A percentile compares a stretch with the other conserved stretches of the same genome.
phyloP scores from a whole-genome alignment of 805 yeast species.

The Saccharomyces mikatae region DNA sequence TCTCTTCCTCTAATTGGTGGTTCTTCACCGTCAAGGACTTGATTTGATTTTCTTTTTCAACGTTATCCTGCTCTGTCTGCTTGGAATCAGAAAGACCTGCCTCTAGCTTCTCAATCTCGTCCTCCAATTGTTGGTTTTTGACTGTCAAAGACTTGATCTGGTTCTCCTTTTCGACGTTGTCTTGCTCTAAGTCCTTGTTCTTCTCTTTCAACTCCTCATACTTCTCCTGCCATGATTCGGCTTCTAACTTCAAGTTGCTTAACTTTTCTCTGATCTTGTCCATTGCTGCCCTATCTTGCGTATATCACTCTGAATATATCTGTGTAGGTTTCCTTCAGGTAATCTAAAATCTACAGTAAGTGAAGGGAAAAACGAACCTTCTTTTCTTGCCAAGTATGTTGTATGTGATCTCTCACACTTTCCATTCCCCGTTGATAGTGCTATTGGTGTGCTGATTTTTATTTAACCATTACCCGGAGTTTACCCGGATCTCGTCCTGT shows the following conservation, averaged over 20 bases:
- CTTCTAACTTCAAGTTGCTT: constrained; percentile 80
- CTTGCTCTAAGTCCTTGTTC: constrained; percentile 86
- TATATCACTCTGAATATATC: neutral
- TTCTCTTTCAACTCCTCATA: constrained; percentile 72
- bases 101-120: constrained; percentile 52
- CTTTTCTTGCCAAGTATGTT: neutral
- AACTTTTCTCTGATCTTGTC: constrained; percentile 61
- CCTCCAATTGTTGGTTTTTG: constrained; percentile 83
- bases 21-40: constrained; percentile 86
- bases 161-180: constrained; percentile 81
- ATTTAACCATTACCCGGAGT: constrained; percentile 3
- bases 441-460: neutral
- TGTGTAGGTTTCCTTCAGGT: neutral
- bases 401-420: neutral
- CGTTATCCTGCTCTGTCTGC: constrained; percentile 80
- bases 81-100: constrained; percentile 33
- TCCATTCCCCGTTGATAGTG: neutral
- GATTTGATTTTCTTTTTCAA: constrained; percentile 88
- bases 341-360: neutral
- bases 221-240: constrained; percentile 93
- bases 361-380: neutral
- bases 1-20: constrained; percentile 70
- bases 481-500: neutral
- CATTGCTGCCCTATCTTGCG: constrained; percentile 27
- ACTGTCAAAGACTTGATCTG: constrained; percentile 85